These are phyloP conservation scores for Aspergillus homomorphus DNA, from an alignment of 495 filamentous ascomycete species.

Conservation along the genomic window DNA sequence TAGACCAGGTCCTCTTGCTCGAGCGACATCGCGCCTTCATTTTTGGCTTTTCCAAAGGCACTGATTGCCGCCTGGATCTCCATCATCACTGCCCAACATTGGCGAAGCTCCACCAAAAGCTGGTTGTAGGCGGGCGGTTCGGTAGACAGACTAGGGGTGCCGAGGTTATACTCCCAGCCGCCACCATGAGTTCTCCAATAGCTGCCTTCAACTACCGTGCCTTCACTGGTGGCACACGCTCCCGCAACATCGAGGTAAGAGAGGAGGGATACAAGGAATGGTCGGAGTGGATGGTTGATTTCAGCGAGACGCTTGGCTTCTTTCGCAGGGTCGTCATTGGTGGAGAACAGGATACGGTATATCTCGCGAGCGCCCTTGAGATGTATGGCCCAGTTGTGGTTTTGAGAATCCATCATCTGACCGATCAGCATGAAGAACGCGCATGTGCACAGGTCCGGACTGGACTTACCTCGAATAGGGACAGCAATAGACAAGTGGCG, in stretches of 20 bases:
- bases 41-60: slow-evolving; percentile 36
- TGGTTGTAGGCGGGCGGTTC: slow-evolving; percentile 24
- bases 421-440: slow-evolving; percentile 6
- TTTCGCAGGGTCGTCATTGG: slow-evolving; percentile 24
- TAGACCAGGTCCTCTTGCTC: slow-evolving; percentile 37
- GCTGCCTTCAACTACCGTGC: slow-evolving; percentile 38
- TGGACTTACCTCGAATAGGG: slow-evolving; percentile 36
- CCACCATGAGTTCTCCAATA: slow-evolving; percentile 41
- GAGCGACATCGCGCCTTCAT: slow-evolving; percentile 27
- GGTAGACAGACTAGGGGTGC: slow-evolving; percentile 32
- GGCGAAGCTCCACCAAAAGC: slow-evolving; percentile 31
- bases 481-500: slow-evolving; percentile 40
- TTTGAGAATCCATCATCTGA: slow-evolving; percentile 47
- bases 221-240: slow-evolving; percentile 39
- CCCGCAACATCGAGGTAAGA: slow-evolving; percentile 43
- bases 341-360: slow-evolving; percentile 37
- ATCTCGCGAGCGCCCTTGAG: slow-evolving; percentile 43
- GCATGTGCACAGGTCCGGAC: background rate
- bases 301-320: slow-evolving; percentile 35
- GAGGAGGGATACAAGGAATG: slow-evolving; percentile 40
- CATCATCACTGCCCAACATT: slow-evolving; percentile 41
- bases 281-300: slow-evolving; percentile 37
- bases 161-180: slow-evolving; percentile 43
- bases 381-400: slow-evolving; percentile 41
- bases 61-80: slow-evolving; percentile 40